phyloP scores from a whole-genome alignment of 2,329 filamentous ascomycete species.

The Colletotrichum liaoningense region DNA sequence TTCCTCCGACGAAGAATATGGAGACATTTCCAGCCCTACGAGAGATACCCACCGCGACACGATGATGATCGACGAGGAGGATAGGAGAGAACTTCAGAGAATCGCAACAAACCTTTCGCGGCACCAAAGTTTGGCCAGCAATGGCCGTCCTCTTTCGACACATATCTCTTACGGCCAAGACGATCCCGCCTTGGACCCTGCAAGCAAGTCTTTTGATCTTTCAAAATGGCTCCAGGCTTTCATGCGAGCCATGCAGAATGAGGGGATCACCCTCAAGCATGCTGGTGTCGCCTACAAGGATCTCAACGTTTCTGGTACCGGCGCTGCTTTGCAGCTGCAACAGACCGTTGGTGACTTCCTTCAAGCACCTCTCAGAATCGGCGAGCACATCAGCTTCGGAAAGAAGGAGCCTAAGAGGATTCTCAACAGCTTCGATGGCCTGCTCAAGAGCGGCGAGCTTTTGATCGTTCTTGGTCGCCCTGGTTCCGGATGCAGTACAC shows the following conservation, averaged over 20 bases:
- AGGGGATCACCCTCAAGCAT: constrained; percentile 63
- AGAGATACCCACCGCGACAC: constrained; percentile 28
- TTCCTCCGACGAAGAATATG: constrained; percentile 7
- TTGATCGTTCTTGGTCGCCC: constrained; percentile 76
- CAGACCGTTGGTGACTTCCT: constrained; percentile 72
- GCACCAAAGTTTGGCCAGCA: constrained; percentile 44
- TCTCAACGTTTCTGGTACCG: constrained; percentile 74
- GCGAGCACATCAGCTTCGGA: constrained; percentile 63
- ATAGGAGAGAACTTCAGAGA: constrained; percentile 50
- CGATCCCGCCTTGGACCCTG: constrained; percentile 51
- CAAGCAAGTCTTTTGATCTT: constrained; percentile 52
- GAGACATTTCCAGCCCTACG: constrained; percentile 1
- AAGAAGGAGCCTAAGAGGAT: constrained; percentile 67
- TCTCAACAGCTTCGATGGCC: constrained; percentile 71
- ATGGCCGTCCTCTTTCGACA: constrained; percentile 29
- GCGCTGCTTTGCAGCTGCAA: constrained; percentile 75
- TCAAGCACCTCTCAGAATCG: constrained; percentile 66
- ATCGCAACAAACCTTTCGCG: constrained; percentile 54
- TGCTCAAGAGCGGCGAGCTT: constrained; percentile 74
- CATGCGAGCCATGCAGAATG: constrained; percentile 58
- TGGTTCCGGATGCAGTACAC: constrained; percentile 72
- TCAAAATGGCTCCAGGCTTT: constrained; percentile 54
- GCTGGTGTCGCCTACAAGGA: constrained; percentile 74
- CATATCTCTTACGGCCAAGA: constrained; percentile 30
- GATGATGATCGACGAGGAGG: constrained; percentile 44